Evolutionary conservation across 352 stramenopile genomes (phyloP), one percentile per base, ranked within the genome.

Genomic region (Phytophthora agathidicida): DNA sequence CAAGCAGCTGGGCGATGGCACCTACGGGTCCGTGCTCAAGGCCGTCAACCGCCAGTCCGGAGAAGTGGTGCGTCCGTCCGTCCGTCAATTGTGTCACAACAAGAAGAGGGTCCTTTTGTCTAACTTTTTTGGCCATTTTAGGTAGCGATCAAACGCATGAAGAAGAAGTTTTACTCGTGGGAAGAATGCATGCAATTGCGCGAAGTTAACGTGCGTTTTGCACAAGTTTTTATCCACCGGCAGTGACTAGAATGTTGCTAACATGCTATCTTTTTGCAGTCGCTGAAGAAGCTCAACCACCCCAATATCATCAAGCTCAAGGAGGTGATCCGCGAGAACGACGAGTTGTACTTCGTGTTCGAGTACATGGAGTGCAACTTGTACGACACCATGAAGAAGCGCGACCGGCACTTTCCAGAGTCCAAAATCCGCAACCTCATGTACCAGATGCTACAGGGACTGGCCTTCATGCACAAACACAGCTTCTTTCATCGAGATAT

Each of bases 401-500:
- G 92, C 32, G 77, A 97, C 54, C 79, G 81, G 41, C 82, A 92
- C 51, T 96, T 96, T 39, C 89, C 86, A 49, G 95, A 99, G 66
- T 89, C 88, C 52, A 97, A 97, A 65, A 98, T 99, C 53, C 81
- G 86, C 42, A 98, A 98, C 57, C 96, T 99, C 60, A 96, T 99
- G 78, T 98, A 75, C 36, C 97, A 99, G 84, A 97, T 99, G 63
- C 80, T 99, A 7, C 89, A 97, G 61, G 97, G 93, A 1, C 68
- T 99, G 3, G 83, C 93, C 23, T 99, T 98, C 75, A 99, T 99
- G 82, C 97, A 99, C 81, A 94, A 97, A 47, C 86, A 98, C 71
- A 98, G 96, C 62, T 99, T 98, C 67, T 99, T 99, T 63, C 97
- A 99, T 73, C 89, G 97, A 39, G 97, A 99, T 68, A 98, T 99